Evolutionary conservation across 805 yeast genomes (phyloP).

Genomic region (Metschnikowia proteae): DNA sequence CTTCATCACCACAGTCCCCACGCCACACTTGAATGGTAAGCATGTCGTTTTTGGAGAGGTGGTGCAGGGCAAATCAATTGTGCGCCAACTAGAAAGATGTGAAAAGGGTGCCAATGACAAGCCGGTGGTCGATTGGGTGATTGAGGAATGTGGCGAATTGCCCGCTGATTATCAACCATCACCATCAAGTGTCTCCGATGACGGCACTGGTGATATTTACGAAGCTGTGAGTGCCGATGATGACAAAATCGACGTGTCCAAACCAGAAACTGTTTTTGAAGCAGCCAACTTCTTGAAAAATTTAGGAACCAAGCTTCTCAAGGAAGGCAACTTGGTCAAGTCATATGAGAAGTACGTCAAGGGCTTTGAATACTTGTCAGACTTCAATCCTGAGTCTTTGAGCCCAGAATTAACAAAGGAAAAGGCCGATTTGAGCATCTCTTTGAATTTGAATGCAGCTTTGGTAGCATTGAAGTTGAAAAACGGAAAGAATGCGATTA

Average conservation of each 20-base stretch:
- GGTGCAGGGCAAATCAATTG: slow-evolving; percentile 72
- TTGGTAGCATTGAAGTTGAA: slow-evolving; percentile 65
- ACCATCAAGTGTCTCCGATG: slow-evolving; percentile 49
- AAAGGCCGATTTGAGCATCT: slow-evolving; percentile 53
- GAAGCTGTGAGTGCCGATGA: slow-evolving; percentile 78
- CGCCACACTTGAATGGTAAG: slow-evolving; percentile 89
- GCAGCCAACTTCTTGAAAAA: slow-evolving; percentile 67
- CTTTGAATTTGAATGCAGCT: slow-evolving; percentile 69
- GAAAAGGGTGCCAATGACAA: slow-evolving; percentile 64
- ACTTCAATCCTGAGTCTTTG: slow-evolving; percentile 70
- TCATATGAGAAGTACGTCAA: slow-evolving; percentile 71
- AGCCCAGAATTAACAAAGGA: slow-evolving; percentile 49
- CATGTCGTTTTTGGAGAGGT: slow-evolving; percentile 96
- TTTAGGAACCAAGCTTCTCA: slow-evolving; percentile 74
- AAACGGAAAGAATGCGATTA: slow-evolving; percentile 50
- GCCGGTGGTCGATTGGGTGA: slow-evolving; percentile 67
- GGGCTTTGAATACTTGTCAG: slow-evolving; percentile 64
- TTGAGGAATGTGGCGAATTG: slow-evolving; percentile 75
- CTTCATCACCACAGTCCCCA: slow-evolving; percentile 86
- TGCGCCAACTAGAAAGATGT: slow-evolving; percentile 70
- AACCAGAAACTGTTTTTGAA: slow-evolving; percentile 62
- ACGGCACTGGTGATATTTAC: slow-evolving; percentile 81
- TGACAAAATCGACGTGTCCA: slow-evolving; percentile 52
- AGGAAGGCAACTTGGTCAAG: slow-evolving; percentile 51
- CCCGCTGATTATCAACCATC: slow-evolving; percentile 55